phyloP scores from a whole-genome alignment of 2,329 filamentous ascomycete species.

The Trichoderma sp. region DNA sequence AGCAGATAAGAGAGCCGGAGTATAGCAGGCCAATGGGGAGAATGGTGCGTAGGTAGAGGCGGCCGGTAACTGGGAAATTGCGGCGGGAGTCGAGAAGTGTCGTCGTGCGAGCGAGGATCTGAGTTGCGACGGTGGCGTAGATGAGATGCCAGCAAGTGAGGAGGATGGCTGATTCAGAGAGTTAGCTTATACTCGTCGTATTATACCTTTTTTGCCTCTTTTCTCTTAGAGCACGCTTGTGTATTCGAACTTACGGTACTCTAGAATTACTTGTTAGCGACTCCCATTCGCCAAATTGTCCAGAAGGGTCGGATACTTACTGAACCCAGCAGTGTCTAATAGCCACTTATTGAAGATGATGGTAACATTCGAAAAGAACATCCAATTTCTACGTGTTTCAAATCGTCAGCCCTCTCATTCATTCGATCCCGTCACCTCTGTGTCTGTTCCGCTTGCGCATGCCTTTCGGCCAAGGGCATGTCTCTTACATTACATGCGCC shows the following conservation, averaged over 20 bases:
- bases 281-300: not conserved
- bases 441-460: not conserved
- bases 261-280: constrained; percentile 26
- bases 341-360: constrained; percentile 95
- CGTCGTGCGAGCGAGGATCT: constrained; percentile 67
- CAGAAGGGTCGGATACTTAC: constrained; percentile 53
- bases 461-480: not conserved
- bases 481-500: constrained; percentile 25
- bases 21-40: constrained; percentile 69
- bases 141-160: constrained; percentile 70
- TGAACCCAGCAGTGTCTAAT: constrained; percentile 73
- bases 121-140: constrained; percentile 68
- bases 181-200: not conserved
- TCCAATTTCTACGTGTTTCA: constrained; percentile 64
- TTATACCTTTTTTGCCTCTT: not conserved
- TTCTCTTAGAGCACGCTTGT: not conserved
- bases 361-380: constrained; percentile 79
- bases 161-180: constrained; percentile 50
- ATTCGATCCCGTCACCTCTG: not conserved
- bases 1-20: constrained; percentile 67
- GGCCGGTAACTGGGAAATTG: constrained; percentile 63
- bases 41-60: constrained; percentile 64
- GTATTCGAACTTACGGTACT: constrained; percentile 33
- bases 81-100: constrained; percentile 65
- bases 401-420: not conserved